Conservation (phyloP, 75 land plant species). For the Sequoia sempervirens region DNA sequence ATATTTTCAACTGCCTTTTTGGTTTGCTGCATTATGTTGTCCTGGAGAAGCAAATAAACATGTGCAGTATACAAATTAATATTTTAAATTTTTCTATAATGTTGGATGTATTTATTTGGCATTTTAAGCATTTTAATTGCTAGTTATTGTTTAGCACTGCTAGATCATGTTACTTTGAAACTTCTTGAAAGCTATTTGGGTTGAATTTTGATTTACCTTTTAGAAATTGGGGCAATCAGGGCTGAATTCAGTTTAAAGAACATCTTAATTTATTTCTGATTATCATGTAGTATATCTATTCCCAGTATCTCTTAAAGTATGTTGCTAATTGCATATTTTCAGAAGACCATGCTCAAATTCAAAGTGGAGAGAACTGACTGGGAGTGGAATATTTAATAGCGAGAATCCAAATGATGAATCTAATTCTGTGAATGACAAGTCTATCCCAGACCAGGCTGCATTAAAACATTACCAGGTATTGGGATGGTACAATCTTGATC, state of each 20-base stretch:
- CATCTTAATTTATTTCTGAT: not conserved
- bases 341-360: constrained; percentile 41
- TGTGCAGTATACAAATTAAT: not conserved
- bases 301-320: not conserved
- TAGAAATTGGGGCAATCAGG: not conserved
- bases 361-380: constrained; percentile 44
- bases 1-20: not conserved
- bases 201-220: not conserved
- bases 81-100: not conserved
- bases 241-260: not conserved
- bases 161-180: not conserved
- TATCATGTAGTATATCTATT: not conserved
- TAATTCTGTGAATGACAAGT: not conserved
- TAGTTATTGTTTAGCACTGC: not conserved
- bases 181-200: not conserved
- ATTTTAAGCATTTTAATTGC: not conserved
- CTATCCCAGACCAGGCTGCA: not conserved
- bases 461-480: constrained; percentile 6
- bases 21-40: not conserved
- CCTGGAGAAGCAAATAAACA: not conserved
- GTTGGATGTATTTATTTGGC: not conserved
- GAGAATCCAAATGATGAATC: constrained; percentile 6
- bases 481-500: not conserved
- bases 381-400: constrained; percentile 34
- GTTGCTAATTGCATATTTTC: not conserved